Evolutionary conservation across 176 grass and related monocot genomes (phyloP).

Genomic region (Poa pratensis): DNA sequence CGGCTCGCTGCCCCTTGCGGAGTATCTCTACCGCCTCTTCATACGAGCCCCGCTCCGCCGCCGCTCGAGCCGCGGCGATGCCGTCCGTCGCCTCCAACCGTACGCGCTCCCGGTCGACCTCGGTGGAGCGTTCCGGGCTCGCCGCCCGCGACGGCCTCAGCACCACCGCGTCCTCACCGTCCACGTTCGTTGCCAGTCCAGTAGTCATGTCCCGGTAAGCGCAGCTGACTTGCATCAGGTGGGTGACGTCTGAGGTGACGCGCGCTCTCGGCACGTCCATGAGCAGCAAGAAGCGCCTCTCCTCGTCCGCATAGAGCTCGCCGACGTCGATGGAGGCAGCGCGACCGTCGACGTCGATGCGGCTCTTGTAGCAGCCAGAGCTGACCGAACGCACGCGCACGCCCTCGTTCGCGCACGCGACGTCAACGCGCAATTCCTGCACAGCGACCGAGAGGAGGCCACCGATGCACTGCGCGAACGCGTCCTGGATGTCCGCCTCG

Average conservation of each 20-base stretch:
- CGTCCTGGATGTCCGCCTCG: constrained; percentile 62
- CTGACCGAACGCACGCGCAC: constrained; percentile 51
- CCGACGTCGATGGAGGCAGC: constrained; percentile 64
- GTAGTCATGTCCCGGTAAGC: constrained; percentile 65
- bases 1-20: constrained; percentile 18
- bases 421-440: constrained; percentile 54
- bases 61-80: constrained; percentile 47
- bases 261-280: constrained; percentile 51
- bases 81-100: constrained; percentile 39
- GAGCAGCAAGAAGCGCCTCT: constrained; percentile 78
- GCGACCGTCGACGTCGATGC: constrained; percentile 43
- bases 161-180: constrained; percentile 50
- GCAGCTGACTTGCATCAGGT: constrained; percentile 56
- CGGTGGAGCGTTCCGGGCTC: constrained; percentile 36
- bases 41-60: constrained; percentile 53
- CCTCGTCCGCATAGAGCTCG: constrained; percentile 88
- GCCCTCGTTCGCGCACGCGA: constrained; percentile 55
- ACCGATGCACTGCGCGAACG: constrained; percentile 79
- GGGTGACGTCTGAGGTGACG: constrained; percentile 19
- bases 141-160: constrained; percentile 30
- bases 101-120: constrained; percentile 67
- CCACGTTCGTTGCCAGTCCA: constrained; percentile 43
- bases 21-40: constrained; percentile 55
- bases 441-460: constrained; percentile 68
- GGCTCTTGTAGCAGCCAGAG: constrained; percentile 65